Evolutionary conservation across 208 protist genomes (phyloP).

Genomic region (Leishmania martiniquensis): DNA sequence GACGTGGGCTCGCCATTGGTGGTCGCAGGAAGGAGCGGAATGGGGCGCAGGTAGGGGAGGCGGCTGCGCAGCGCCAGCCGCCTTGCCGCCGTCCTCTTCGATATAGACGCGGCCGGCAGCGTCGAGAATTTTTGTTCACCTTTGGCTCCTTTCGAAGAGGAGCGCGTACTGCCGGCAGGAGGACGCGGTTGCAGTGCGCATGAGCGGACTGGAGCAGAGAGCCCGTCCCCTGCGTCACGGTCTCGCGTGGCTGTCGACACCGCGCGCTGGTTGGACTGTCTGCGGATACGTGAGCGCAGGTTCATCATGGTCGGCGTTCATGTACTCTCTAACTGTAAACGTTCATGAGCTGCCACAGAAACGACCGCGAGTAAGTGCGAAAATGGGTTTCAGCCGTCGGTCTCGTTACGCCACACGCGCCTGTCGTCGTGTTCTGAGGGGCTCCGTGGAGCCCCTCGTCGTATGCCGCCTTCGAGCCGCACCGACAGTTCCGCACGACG

Average conservation of each 20-base stretch:
- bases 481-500: not conserved
- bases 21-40: not conserved
- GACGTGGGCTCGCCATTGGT: not conserved
- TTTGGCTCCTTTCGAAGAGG: conserved; percentile 3
- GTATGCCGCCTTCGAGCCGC: not conserved
- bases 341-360: too few relatives aligned
- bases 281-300: conserved; percentile 12
- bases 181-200: conserved; percentile 4
- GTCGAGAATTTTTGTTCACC: not conserved
- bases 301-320: not conserved
- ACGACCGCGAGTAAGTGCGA: not conserved
- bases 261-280: conserved; percentile 3
- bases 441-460: not conserved
- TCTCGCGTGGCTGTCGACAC: conserved; percentile 4
- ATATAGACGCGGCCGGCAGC: not conserved
- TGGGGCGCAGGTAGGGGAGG: conserved; percentile 26
- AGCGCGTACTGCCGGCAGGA: not conserved
- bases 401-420: not conserved
- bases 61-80: conserved; percentile 23
- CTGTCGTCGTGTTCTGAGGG: not conserved
- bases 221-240: conserved; percentile 4
- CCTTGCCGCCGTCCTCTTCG: conserved; percentile 23
- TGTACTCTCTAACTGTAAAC: not conserved
- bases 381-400: not conserved
- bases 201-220: not conserved